A percentile compares a stretch with the other conserved stretches of the same genome.
Evolutionary conservation across 2,329 filamentous ascomycete genomes (phyloP).

Genomic region (Myriosclerotinia curreyana): DNA sequence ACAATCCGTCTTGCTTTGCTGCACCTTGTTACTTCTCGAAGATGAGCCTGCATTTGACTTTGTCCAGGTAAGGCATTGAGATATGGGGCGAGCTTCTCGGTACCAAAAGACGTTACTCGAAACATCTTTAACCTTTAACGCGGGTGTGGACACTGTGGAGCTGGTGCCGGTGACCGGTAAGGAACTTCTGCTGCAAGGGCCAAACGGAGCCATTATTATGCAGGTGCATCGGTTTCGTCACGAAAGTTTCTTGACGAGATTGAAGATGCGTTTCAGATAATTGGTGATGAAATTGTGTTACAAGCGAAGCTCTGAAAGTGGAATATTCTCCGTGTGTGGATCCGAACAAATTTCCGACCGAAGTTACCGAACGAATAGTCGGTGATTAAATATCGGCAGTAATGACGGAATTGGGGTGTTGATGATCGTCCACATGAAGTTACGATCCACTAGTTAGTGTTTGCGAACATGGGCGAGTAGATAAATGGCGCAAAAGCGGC

Average conservation of each 20-base stretch:
- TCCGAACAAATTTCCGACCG: neutral
- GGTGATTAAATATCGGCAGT: neutral
- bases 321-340: neutral
- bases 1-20: neutral
- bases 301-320: constrained; percentile 3
- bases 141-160: constrained; percentile 9
- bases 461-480: neutral
- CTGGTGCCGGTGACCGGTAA: neutral
- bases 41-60: neutral
- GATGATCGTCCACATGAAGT: neutral
- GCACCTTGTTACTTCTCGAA: neutral
- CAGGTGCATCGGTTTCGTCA: neutral
- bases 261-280: neutral
- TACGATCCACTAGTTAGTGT: neutral
- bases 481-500: neutral
- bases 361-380: neutral
- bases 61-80: neutral
- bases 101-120: neutral
- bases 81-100: constrained; percentile 11
- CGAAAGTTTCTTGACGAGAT: constrained; percentile 8
- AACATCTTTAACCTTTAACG: neutral
- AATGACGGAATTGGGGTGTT: neutral
- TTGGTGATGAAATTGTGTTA: neutral
- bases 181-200: neutral
- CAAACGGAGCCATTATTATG: constrained; percentile 1